phyloP scores from a whole-genome alignment of 2,329 filamentous ascomycete species.

The Penicillium sp. region DNA sequence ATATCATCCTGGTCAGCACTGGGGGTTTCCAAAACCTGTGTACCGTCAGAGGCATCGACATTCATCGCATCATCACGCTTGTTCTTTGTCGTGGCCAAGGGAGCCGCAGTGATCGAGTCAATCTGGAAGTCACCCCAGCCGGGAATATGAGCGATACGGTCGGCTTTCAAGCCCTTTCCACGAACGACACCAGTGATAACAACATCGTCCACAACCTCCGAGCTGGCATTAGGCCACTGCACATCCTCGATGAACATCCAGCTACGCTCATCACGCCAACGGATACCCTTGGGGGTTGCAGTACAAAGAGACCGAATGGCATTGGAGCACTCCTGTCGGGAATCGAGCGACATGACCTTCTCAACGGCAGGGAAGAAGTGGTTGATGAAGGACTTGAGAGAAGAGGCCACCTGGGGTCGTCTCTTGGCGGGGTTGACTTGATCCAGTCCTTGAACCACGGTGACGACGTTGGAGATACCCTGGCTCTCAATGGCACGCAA shows the following conservation, averaged over 20 bases:
- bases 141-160: slow-evolving; percentile 85
- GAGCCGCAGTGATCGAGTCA: slow-evolving; percentile 80
- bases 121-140: slow-evolving; percentile 96
- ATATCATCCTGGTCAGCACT: slow-evolving; percentile 81
- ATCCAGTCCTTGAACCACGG: slow-evolving; percentile 78
- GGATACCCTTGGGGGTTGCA: slow-evolving; percentile 87
- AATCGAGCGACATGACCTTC: slow-evolving; percentile 87
- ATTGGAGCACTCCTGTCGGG: slow-evolving; percentile 86
- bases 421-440: slow-evolving; percentile 79
- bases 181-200: slow-evolving; percentile 83
- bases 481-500: slow-evolving; percentile 88
- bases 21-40: slow-evolving; percentile 68
- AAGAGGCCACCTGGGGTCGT: slow-evolving; percentile 73
- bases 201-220: slow-evolving; percentile 56
- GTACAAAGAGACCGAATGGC: slow-evolving; percentile 89
- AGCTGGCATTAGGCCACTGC: slow-evolving; percentile 65
- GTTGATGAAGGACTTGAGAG: slow-evolving; percentile 87
- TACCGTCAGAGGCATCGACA: slow-evolving; percentile 60
- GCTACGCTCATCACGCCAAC: slow-evolving; percentile 91
- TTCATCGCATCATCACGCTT: slow-evolving; percentile 66
- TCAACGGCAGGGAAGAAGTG: slow-evolving; percentile 94
- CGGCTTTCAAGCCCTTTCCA: slow-evolving; percentile 83
- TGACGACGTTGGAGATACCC: slow-evolving; percentile 90
- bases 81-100: slow-evolving; percentile 61
- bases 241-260: slow-evolving; percentile 93